Evolutionary conservation across 495 filamentous ascomycete genomes (phyloP), one percentile per base, ranked within the genome.

Genomic region (Penicillium psychrofluorescens): DNA sequence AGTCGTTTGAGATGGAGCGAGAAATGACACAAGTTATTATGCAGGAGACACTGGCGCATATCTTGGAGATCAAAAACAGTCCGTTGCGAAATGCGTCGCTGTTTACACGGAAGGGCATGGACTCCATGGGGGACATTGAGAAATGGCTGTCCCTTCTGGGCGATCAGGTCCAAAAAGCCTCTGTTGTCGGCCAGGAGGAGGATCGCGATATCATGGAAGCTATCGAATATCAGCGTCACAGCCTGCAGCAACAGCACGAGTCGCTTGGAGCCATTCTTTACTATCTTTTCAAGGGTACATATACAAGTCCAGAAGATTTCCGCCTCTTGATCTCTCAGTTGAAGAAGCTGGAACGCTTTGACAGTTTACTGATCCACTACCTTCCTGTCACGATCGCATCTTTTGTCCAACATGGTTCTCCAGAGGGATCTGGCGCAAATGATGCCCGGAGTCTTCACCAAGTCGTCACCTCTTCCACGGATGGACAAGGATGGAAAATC

Each of bases 211-310:
- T 79, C 3, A 70, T 75, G 43, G 88, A 95, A 54, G 79, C 80
- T 5, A 72, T 88, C 29, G 80, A 85, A 44, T 78, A 84, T 51
- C 82, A 94, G 53, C 77, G 83, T 30, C 55, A 66, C 15, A 89
- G 83, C 50, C 71, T 97, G 28, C 75, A 77, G 11, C 77, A 85
- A 54, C 90, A 97, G 62, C 94, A 97, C 58, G 91, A 96, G 59
- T 78, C 81, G 7, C 75, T 99, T n/a, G 80, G 81, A 1, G 76
- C 83, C 8, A 83, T 91, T 37, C 56, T 91, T 14, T 82, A 77
- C 46, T 78, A 85, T 53, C 73, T 95, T 8, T 76, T 92, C 43
- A 88, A 91, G 55, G 81, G 78, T 36, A 78, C 79, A 38, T 80
- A 81, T 43, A 82, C 84, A 1, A 72, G 67, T 34, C 55, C 78